Conservation (phyloP, 2,329 filamentous ascomycete species). For the Ilyonectria robusta region DNA sequence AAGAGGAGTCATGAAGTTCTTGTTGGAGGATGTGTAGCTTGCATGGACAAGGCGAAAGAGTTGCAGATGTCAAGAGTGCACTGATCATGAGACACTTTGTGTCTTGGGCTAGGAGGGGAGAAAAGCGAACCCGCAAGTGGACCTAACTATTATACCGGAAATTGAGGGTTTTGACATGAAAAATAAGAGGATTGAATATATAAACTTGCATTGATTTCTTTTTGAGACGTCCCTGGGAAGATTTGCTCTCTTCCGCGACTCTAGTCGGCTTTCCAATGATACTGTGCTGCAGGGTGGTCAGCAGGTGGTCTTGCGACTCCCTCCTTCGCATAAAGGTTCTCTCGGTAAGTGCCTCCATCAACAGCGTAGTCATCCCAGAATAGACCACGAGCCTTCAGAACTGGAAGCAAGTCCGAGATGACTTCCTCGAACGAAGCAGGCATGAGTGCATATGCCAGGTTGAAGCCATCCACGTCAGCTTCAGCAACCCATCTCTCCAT, state of each 20-base stretch:
- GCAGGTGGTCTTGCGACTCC: conserved; percentile 52
- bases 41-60: neutral
- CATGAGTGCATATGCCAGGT: conserved; percentile 52
- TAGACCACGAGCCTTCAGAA: conserved; percentile 69
- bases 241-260: neutral
- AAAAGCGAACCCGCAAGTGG: no score
- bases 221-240: neutral
- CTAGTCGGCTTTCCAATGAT: conserved; percentile 57
- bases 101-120: neutral
- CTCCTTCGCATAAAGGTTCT: conserved; percentile 57
- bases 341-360: conserved; percentile 58
- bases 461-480: conserved; percentile 73
- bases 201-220: neutral
- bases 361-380: conserved; percentile 67
- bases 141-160: no score
- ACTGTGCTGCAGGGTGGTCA: conserved; percentile 57
- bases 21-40: conserved; percentile 19
- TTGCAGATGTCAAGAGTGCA: neutral
- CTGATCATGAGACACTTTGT: neutral
- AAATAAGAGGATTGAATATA: neutral
- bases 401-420: conserved; percentile 74
- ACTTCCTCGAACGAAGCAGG: conserved; percentile 78
- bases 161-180: neutral
- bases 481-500: conserved; percentile 59
- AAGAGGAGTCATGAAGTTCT: conserved; percentile 39